Evolutionary conservation across 371 early-diverging fungal species (phyloP).

Genomic region (Apophysomyces trapeziformis): DNA sequence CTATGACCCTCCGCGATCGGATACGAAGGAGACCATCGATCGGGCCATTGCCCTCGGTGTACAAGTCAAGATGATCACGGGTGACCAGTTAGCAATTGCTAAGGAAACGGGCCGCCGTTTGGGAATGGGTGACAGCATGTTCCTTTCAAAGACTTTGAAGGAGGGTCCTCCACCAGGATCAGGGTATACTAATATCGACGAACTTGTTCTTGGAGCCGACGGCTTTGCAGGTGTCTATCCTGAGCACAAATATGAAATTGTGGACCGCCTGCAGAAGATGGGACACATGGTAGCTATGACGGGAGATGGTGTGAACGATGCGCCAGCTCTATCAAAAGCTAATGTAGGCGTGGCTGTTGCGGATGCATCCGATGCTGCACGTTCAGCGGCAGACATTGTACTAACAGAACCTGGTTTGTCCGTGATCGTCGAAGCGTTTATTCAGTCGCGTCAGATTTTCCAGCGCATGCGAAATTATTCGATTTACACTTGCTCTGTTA

Average conservation of each 20-base stretch:
- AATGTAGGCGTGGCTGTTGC: conserved; percentile 86
- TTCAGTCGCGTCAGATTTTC: conserved; percentile 71
- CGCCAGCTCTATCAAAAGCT: conserved; percentile 89
- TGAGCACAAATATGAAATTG: conserved; percentile 94
- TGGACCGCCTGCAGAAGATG: conserved; percentile 84
- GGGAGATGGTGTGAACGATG: conserved; percentile 97
- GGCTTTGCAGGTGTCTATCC: conserved; percentile 93
- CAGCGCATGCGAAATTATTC: conserved; percentile 71
- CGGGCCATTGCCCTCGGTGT: conserved; percentile 86
- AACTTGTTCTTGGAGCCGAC: conserved; percentile 77
- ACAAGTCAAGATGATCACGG: conserved; percentile 94
- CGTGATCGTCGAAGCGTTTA: conserved; percentile 69
- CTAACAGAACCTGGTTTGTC: conserved; percentile 80
- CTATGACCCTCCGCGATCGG: conserved; percentile 89
- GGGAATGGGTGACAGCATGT: conserved; percentile 75
- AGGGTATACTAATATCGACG: conserved; percentile 79
- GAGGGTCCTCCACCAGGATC: conserved; percentile 69
- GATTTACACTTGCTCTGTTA: conserved; percentile 65
- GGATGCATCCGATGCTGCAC: conserved; percentile 77
- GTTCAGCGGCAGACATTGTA: conserved; percentile 78
- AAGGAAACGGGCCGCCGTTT: conserved; percentile 82
- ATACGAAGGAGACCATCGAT: conserved; percentile 82
- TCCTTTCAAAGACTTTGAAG: conserved; percentile 75
- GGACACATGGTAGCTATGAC: conserved; percentile 89
- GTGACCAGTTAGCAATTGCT: conserved; percentile 92